A percentile compares a stretch with the other conserved stretches of the same genome.
phyloP scores from a whole-genome alignment of 2,329 filamentous ascomycete genomes.

The Epichloe gansuensis region DNA sequence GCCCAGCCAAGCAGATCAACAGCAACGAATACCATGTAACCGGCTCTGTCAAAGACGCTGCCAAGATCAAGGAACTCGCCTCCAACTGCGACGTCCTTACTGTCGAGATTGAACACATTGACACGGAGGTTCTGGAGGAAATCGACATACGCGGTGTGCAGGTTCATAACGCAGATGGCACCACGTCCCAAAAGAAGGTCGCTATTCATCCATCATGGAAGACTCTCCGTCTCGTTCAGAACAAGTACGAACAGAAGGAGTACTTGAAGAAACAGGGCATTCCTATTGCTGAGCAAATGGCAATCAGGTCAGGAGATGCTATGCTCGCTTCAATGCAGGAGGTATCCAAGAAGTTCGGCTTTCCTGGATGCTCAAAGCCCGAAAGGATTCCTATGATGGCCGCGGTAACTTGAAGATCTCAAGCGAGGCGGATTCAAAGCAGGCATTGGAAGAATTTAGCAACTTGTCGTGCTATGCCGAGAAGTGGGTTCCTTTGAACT shows the following conservation, averaged over 20 bases:
- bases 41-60: constrained; percentile 78
- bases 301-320: constrained; percentile 43
- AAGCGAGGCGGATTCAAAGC: constrained; percentile 35
- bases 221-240: constrained; percentile 80
- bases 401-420: constrained; percentile 49
- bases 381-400: constrained; percentile 89
- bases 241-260: constrained; percentile 85
- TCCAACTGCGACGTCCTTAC: constrained; percentile 68
- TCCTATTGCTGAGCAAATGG: constrained; percentile 58
- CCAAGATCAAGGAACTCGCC: constrained; percentile 70
- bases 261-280: constrained; percentile 58
- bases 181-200: constrained; percentile 31
- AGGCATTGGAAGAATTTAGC: constrained; percentile 58
- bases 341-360: constrained; percentile 55
- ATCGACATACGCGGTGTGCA: constrained; percentile 55
- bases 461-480: constrained; percentile 73
- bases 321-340: constrained; percentile 49
- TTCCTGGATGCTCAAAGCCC: constrained; percentile 84
- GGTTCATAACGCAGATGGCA: constrained; percentile 19
- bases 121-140: constrained; percentile 81
- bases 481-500: constrained; percentile 75
- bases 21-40: constrained; percentile 61
- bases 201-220: constrained; percentile 71
- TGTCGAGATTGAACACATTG: constrained; percentile 90
- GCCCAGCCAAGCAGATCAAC: constrained; percentile 79